Evolutionary conservation across 768 basidiomycete genomes (phyloP), one percentile per base, ranked within the genome.

Genomic region (Nidularia sp.): DNA sequence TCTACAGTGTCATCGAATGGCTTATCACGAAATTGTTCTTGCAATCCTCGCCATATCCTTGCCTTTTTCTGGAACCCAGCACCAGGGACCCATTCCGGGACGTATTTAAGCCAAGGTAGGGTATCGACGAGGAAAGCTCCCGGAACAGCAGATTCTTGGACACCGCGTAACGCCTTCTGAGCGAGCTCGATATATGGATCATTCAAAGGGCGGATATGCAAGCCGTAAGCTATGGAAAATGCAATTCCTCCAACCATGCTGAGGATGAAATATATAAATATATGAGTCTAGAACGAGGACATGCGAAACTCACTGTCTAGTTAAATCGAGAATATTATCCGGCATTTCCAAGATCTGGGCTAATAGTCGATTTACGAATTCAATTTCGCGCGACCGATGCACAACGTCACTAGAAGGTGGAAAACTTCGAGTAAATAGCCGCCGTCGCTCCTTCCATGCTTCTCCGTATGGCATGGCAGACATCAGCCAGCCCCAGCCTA

Each of bases 61-160:
- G 81, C 84, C 48, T 80, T 76, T 33, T 69, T 68, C 59, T 80
- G 70, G 72, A 85, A 87, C 0, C 73, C 73, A 0, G 81, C 77
- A 12, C 84, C 85, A 2, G 85, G 85, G 34, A 80, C 60, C 79
- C 80, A 87, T 45, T 61, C 57, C 0, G 86, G 85, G 0, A 86
- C 59, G 54, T 78, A 63, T 56, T 69, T 69, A 13, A 76, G 63
- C 5, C 62, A 34, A 0, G 74, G 73, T 1, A 77, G 45, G 6
- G 62, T 46, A 46, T 81, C 79, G 5, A 84, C 77, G 4, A 79
- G 62, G 53, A 71, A 79, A 34, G 66, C 55, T 9, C 76, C 78
- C 1, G 73, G 73, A 18, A 69, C 57, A 0, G 67, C 62, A 1
- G 74, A 74, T 31, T 62, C 55, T 6, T 60, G 60, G 42, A 76